phyloP scores from a whole-genome alignment of 306 rosid genomes.

The Lupinus albus region DNA sequence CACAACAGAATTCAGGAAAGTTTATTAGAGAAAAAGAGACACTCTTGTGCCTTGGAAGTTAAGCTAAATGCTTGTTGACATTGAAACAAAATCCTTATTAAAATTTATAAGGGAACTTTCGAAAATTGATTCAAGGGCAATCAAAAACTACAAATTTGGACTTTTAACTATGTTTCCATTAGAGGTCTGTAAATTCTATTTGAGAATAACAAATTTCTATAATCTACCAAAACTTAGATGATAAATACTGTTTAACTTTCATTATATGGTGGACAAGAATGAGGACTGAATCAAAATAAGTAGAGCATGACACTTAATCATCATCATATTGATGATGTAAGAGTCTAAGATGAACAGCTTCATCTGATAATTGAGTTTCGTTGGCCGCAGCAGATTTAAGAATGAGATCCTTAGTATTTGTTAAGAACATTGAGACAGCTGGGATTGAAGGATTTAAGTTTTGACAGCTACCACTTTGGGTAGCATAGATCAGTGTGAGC shows the following conservation, averaged over 20 bases:
- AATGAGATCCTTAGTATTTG: background rate
- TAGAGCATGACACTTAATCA: background rate
- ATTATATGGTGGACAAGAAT: background rate
- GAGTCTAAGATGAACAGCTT: background rate
- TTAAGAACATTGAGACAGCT: background rate
- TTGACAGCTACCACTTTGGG: conserved; percentile 16
- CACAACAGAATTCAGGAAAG: no score
- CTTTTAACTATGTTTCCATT: background rate
- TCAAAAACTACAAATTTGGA: background rate
- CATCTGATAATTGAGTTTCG: background rate
- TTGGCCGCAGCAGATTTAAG: background rate
- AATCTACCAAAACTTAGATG: background rate
- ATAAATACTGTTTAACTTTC: background rate
- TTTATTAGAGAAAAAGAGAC: no score
- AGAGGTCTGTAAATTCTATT: background rate
- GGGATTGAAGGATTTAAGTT: no score
- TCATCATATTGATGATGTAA: background rate
- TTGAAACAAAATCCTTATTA: background rate
- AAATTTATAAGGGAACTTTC: background rate
- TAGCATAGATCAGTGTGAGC: conserved; percentile 87
- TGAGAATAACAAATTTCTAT: background rate
- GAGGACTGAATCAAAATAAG: background rate
- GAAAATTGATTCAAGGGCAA: background rate
- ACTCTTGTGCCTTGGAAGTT: background rate
- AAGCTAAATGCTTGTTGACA: background rate